Evolutionary conservation across 202 grass and related monocot genomes (phyloP), one percentile per base, ranked within the genome.

Genomic region (Alloteropsis angusta): DNA sequence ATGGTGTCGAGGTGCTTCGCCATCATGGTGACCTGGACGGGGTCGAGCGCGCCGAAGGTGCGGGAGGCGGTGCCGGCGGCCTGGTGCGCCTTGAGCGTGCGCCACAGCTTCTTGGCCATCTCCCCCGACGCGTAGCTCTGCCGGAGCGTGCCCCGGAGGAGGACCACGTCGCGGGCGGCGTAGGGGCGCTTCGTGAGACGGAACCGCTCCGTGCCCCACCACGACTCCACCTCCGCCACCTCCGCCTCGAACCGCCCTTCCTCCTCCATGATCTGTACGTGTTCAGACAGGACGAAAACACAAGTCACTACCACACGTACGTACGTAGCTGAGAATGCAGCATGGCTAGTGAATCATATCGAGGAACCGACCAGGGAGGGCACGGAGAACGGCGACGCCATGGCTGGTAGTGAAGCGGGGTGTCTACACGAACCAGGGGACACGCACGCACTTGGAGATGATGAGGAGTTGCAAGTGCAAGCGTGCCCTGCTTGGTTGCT

Each of bases 11-110:
- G 91, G 54, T 94, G 87, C 80, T 92, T 94, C 4, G 91, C 91
- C 94, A 97, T 97, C 94, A 94, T 97, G 25, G 94, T 93, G 6
- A 93, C 93, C 88, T 93, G 85, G 21, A 85, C 94, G 21, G 94
- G 91, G 66, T 97, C 94, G 11, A 97, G 94, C 14, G 94, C 91
- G 74, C 94, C 91, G 60, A 97, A 97, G 11, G 91, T 94, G 14
- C 91, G 88, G 2, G 91, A 97, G 2, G 91, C 94, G 0, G 91
- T 94, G 68, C 94, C 91, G 0, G 23, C 65, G n/a, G 94, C 89
- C 60, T 94, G 94, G 83, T 97, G 94, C 9, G 79, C 32, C 77
- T 68, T 87, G 50, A 97, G 87, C 68, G 94, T 92, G 30, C 83
- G 85, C 94, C 91, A 94, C 7, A 97, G 89, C 81, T 97, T 97